Evolutionary conservation across 129 eudicot species (phyloP).

Genomic region (Escallonia herrerae): DNA sequence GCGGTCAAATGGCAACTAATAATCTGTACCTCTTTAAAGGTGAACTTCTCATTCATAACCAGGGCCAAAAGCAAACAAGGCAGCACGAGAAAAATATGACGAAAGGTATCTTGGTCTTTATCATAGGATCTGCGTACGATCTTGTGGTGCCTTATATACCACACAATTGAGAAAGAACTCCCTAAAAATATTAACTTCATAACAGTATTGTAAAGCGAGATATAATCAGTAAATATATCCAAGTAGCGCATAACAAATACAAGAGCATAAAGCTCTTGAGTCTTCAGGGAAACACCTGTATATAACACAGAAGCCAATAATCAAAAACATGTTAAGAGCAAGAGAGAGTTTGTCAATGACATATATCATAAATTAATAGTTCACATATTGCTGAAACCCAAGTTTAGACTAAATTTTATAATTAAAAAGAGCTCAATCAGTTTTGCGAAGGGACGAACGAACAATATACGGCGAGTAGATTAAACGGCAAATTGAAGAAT

Average conservation of each 20-base stretch:
- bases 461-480: too few relatives aligned
- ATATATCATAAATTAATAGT: neutral
- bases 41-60: slow-evolving; percentile 65
- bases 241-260: slow-evolving; percentile 94
- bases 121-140: slow-evolving; percentile 93
- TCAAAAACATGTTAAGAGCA: neutral
- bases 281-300: slow-evolving; percentile 91
- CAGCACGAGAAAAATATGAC: slow-evolving; percentile 71
- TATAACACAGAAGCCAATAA: slow-evolving; percentile 16
- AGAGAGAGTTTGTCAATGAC: neutral
- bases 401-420: too few relatives aligned
- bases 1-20: slow-evolving; percentile 3
- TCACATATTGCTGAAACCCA: neutral
- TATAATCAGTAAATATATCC: slow-evolving; percentile 74
- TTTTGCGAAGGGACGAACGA: too few relatives aligned
- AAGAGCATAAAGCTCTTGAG: slow-evolving; percentile 91
- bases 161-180: slow-evolving; percentile 90
- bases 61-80: slow-evolving; percentile 79
- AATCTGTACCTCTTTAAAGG: slow-evolving; percentile 70
- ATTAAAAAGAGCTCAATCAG: too few relatives aligned
- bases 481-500: too few relatives aligned
- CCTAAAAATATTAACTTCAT: slow-evolving; percentile 89
- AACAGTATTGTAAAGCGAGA: slow-evolving; percentile 68
- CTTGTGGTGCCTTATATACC: slow-evolving; percentile 94
- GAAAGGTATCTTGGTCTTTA: slow-evolving; percentile 90